Evolutionary conservation across 2,329 filamentous ascomycete genomes (phyloP), one percentile per base, ranked within the genome.

Genomic region (Xylaria digitata): DNA sequence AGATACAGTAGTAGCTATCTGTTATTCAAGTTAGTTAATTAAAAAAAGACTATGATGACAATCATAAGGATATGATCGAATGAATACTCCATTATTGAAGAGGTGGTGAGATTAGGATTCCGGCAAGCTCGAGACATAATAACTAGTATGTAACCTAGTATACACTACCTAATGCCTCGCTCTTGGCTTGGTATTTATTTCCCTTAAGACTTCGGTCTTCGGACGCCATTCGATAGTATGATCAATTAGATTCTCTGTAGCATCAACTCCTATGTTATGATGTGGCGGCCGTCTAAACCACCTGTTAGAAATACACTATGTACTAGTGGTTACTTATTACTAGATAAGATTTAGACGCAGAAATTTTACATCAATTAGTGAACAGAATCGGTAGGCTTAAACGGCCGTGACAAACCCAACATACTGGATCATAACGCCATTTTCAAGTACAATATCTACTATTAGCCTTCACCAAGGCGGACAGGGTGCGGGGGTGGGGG

Each of bases 401-500:
- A 11, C n/a, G 4, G n/a, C 32, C 9, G 6, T 34, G 45, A 37
- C 9, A 26, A 45, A 30, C 13, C 7, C 19, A 9, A 15, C 11
- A 40, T 54, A 26, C 52, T 42, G 2, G 53, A 55, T 43, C 53
- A 55, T 43, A 43, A 26, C 43, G 48, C 15, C 26, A 50, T n/a
- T 9, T 15, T 54, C 15, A 55, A 43, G 53, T 17, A 55, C 37
- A 55, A 43, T 37, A 55, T 55, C 37, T 60, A 21, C 56, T 15
- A 30, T 42, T 32, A 34, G 30, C 30, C 43, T 58, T 48, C 19
- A 26, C 42, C 26, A 19, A 48, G 40, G 40, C 40, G 34, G n/a
- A 34, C 43, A 3, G 17, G 54, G 34, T 65, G 66, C 52, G 57
- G 56, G 61, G 61, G 61, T 30, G 5, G 56, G 61, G 61, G 66